phyloP scores from a whole-genome alignment of 2,329 filamentous ascomycete species.

The Pyricularia grisea region DNA sequence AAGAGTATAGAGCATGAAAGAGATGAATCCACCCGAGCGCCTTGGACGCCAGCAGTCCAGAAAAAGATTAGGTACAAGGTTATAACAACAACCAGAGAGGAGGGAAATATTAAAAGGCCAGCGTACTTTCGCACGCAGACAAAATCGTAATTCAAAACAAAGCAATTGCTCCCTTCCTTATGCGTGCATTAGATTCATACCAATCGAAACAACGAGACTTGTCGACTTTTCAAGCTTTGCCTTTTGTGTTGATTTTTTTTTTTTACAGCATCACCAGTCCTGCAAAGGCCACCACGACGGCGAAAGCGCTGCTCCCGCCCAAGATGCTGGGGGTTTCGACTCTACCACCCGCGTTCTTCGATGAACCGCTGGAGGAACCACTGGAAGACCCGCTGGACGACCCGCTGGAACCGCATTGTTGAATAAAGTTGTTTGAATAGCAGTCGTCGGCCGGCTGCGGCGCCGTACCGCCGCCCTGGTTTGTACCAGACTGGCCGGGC shows the following conservation, averaged over 20 bases:
- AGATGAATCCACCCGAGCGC: not conserved
- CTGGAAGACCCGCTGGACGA: slow-evolving; percentile 11
- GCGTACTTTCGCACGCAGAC: not conserved
- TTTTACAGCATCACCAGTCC: slow-evolving; percentile 21
- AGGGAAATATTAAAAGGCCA: not conserved
- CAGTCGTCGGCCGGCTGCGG: slow-evolving; percentile 19
- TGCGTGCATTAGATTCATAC: not conserved
- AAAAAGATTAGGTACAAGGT: not conserved
- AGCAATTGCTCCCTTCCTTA: not conserved
- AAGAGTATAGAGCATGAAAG: not conserved
- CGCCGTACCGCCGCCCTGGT: slow-evolving; percentile 8
- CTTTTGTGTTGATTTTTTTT: not conserved
- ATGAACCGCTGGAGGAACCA: slow-evolving; percentile 11
- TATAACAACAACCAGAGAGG: not conserved
- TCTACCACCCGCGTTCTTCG: slow-evolving; percentile 19
- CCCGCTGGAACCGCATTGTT: slow-evolving; percentile 24
- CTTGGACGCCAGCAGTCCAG: not conserved
- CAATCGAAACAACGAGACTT: not conserved
- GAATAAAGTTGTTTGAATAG: slow-evolving; percentile 27
- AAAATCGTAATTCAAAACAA: not conserved
- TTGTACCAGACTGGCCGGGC: slow-evolving; percentile 12
- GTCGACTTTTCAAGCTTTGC: not conserved
- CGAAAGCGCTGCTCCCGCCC: slow-evolving; percentile 22
- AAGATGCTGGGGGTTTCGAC: slow-evolving; percentile 12
- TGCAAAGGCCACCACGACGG: slow-evolving; percentile 23